Base-by-base conservation (phyloP, 139 green algal species). In the Ettlia oleoabundans region DNA sequence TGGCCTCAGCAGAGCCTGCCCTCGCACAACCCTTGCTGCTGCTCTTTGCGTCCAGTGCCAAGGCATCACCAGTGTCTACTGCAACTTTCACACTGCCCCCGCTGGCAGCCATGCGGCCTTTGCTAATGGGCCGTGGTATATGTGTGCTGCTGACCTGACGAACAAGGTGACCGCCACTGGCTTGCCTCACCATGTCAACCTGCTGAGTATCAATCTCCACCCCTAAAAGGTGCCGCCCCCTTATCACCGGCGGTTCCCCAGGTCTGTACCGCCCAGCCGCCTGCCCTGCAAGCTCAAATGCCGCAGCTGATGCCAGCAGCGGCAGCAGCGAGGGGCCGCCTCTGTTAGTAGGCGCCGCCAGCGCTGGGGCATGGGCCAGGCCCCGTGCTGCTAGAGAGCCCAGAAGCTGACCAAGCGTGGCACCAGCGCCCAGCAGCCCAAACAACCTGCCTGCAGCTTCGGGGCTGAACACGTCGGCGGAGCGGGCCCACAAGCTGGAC, bases 401-500 rank as follows among this genome's bases (percentile, higher is more conserved):
- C 41, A 88, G 76, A 38, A 96, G 85, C 80, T 96, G 93, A 0
- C 93, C 88, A 4, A 89, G 40, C 13, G 89, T 94, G 40, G 88
- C 90, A 7, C 89, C 91, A 32, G 90, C 87, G 10, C 80, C 85
- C 40, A 91, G 76, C 62, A 85, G 65, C 6, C 92, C 92, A 88
- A 93, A 94, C 67, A 94, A 76, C 28, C 92, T 82, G 24, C 70
- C 26, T 0, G 75, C 89, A 1, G 88, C 91, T 42, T 88, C 83
- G 15, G 83, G 74, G 35, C 69, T 78, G 82, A 95, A 95, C 2
- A 89, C 86, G 76, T 97, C 93, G 3, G 92, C 92, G 28, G 92
- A 91, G 33, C 91, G 80, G 3, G 92, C 93, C 94, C 94, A 97
- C 73, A 96, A 78, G 9, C 80, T 72, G 13, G 87, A 90, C 19